phyloP scores from a whole-genome alignment of 2,329 filamentous ascomycete species.

The Pseudocercospora musae region DNA sequence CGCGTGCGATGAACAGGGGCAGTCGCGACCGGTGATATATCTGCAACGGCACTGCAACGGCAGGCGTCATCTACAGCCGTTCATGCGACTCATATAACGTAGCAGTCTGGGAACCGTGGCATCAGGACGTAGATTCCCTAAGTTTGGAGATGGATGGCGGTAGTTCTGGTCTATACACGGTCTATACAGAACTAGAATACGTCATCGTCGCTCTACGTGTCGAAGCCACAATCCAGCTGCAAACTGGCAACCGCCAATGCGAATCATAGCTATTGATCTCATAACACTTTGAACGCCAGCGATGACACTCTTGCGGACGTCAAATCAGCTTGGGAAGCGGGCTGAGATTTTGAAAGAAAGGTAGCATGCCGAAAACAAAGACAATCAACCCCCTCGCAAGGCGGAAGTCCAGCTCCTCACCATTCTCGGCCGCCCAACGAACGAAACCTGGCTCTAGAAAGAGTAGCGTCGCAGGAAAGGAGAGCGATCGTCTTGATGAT shows the following conservation, averaged over 20 bases:
- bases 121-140: not conserved
- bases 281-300: not conserved
- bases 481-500: conserved; percentile 51
- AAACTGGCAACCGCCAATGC: too few relatives aligned
- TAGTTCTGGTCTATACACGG: too few relatives aligned
- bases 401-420: conserved; percentile 35
- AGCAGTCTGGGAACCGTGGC: too few relatives aligned
- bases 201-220: too few relatives aligned
- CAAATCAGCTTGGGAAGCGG: not conserved
- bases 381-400: conserved; percentile 32
- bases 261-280: not conserved
- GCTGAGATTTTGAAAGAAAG: conserved; percentile 7
- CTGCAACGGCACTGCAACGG: not conserved
- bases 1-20: not conserved
- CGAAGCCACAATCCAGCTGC: too few relatives aligned
- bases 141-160: not conserved
- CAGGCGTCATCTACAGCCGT: not conserved
- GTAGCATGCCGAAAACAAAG: conserved; percentile 28
- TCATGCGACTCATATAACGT: not conserved
- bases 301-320: not conserved
- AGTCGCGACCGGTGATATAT: not conserved
- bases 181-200: too few relatives aligned
- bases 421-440: conserved; percentile 37
- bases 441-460: conserved; percentile 32
- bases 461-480: conserved; percentile 22